Evolutionary conservation across 495 filamentous ascomycete genomes (phyloP), one percentile per base, ranked within the genome.

Genomic region (Darksidea phi): DNA sequence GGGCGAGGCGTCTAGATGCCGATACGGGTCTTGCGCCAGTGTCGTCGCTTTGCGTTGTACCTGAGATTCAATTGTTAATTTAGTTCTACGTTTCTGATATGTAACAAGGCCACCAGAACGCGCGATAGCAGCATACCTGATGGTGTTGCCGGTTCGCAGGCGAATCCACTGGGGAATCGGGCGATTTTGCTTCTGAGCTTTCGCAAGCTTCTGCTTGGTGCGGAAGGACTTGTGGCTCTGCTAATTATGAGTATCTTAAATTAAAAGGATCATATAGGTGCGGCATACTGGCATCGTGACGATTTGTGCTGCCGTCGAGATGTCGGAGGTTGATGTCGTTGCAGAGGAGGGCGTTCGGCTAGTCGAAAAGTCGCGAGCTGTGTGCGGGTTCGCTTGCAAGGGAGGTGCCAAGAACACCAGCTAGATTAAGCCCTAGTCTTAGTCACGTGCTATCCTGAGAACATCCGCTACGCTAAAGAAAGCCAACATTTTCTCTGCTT

Each of bases 161-260:
- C 94, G 88, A 77, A 98, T 97, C 94, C 94, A 98, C 85, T 98
- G 94, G 65, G 94, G 94, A 78, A 98, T 97, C 63, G 94, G 94
- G 71, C 95, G 84, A 88, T 97, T 98, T 83, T 96, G 91, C 82
- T 95, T 96, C 84, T 96, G 91, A 74, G 94, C 94, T 84, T 91
- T 96, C 74, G 95, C 94, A 82, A 98, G 94, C 94, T 98, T 98
- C 79, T 94, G 88, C 93, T 98, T 98, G 79, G 90, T 95, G 77
- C 89, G 88, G 89, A 97, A 97, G 74, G 91, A 90, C 86, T 97
- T 97, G 83, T 98, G 90, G 85, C 87, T 90, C 91, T 96, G 62
- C 26, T 34, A 37, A 42, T 52, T 54, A 38, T 54, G 20, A 54
- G 58, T 41, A n/a, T 42, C 17, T 10, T 1, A n/a, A 8, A 21